These are phyloP conservation scores for Calonectria leucothoes DNA, from an alignment of 2,329 filamentous ascomycete species.

Conservation along the genomic window DNA sequence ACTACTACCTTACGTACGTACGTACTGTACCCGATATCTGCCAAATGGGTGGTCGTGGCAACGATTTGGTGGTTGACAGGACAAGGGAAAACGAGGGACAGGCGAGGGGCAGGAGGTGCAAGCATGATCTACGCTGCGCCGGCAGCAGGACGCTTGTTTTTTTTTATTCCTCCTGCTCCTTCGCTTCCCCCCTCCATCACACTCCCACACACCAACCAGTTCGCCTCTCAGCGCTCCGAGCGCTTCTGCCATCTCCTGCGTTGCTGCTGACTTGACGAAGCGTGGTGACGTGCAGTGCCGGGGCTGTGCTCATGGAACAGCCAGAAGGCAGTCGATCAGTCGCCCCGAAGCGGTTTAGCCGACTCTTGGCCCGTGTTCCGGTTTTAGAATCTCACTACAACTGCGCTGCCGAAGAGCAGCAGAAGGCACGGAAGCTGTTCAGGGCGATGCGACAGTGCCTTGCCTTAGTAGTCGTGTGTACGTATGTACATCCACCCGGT, in stretches of 20 bases:
- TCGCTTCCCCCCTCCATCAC: neutral
- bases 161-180: slow-evolving; percentile 12
- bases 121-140: neutral
- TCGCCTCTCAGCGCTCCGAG: slow-evolving; percentile 7
- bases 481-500: neutral
- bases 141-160: slow-evolving; percentile 9
- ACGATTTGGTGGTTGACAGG: slow-evolving; percentile 10
- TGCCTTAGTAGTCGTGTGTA: no score
- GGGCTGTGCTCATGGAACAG: slow-evolving; percentile 38
- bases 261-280: slow-evolving; percentile 35
- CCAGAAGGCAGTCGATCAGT: slow-evolving; percentile 18
- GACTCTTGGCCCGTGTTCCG: slow-evolving; percentile 11
- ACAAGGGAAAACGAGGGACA: slow-evolving; percentile 25
- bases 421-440: neutral
- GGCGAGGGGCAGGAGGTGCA: slow-evolving; percentile 7
- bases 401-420: slow-evolving; percentile 3
- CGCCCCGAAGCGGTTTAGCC: slow-evolving; percentile 10
- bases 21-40: neutral
- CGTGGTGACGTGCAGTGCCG: slow-evolving; percentile 41
- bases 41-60: slow-evolving; percentile 19
- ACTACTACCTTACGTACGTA: neutral
- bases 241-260: neutral
- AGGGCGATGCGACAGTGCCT: neutral
- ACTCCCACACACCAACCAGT: no score
- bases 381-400: slow-evolving; percentile 24